Conservation (phyloP, 2,329 filamentous ascomycete genomes). For the Pseudocercospora eumusae region DNA sequence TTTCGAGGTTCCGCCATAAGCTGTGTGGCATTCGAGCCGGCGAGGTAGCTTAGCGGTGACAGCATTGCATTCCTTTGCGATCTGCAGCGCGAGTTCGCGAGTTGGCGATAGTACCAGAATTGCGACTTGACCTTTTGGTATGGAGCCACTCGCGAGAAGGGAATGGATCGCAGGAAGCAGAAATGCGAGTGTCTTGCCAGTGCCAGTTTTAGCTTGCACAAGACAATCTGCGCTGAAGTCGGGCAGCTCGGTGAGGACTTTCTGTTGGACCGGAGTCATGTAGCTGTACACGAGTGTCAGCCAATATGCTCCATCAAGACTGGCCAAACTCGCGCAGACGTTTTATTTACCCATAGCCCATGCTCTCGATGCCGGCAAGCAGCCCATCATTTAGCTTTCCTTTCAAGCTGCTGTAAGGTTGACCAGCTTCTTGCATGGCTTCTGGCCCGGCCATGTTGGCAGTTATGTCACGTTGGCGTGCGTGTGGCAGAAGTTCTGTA, state of each 20-base stretch:
- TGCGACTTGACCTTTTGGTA: constrained; percentile 74
- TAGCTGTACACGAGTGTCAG: constrained; percentile 44
- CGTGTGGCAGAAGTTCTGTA: neutral
- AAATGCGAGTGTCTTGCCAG: constrained; percentile 93
- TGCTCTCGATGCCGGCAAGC: constrained; percentile 24
- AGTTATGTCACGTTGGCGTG: neutral
- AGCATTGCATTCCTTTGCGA: constrained; percentile 74
- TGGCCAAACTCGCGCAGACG: constrained; percentile 19
- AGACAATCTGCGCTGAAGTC: constrained; percentile 54
- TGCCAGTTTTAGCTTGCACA: constrained; percentile 77
- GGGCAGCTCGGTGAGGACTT: constrained; percentile 55
- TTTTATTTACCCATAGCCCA: constrained; percentile 30
- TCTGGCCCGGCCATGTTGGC: constrained; percentile 17
- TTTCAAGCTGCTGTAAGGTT: constrained; percentile 30
- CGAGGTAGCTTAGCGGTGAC: constrained; percentile 76
- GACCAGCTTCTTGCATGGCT: constrained; percentile 18
- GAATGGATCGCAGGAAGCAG: constrained; percentile 84
- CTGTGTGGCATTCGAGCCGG: constrained; percentile 73
- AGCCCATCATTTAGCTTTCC: constrained; percentile 30
- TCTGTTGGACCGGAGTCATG: constrained; percentile 59
- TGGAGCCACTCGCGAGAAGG: constrained; percentile 69
- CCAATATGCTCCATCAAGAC: neutral
- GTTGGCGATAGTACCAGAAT: constrained; percentile 85
- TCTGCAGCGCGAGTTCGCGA: constrained; percentile 63
- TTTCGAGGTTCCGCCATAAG: constrained; percentile 69